Conservation (phyloP, 2,329 filamentous ascomycete genomes). For the Fusarium sp. region DNA sequence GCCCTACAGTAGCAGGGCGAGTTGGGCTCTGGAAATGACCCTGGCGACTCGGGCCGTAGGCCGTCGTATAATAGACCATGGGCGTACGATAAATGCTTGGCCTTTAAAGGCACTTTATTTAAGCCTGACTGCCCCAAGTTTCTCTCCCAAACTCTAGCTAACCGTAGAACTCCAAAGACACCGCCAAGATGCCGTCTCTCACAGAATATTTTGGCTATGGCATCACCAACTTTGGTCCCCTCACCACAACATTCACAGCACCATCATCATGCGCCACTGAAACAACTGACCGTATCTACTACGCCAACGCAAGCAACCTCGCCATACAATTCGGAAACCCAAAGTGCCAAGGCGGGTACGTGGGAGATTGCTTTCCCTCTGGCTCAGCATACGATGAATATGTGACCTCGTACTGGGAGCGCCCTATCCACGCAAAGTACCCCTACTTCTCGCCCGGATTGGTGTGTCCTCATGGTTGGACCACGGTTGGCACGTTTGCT, state of each 20-base stretch:
- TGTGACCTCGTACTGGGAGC: not conserved
- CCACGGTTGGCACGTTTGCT: conserved; percentile 34
- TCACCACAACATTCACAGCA: conserved; percentile 45
- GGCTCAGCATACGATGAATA: conserved; percentile 29
- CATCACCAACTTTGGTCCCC: conserved; percentile 44
- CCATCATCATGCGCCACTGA: conserved; percentile 35
- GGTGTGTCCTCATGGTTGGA: conserved; percentile 39
- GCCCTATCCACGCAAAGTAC: not conserved
- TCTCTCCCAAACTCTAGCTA: not conserved
- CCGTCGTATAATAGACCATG: not conserved
- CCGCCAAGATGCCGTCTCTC: conserved; percentile 37
- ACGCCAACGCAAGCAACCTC: not conserved
- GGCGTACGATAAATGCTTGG: not conserved
- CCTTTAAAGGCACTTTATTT: not conserved
- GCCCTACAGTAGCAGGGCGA: not conserved
- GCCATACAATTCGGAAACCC: not conserved
- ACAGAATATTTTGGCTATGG: conserved; percentile 35
- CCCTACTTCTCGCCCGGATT: conserved; percentile 3
- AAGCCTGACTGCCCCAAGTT: not conserved
- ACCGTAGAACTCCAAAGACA: not conserved
- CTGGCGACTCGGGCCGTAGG: not conserved
- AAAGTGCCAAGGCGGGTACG: conserved; percentile 6
- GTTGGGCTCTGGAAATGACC: too few relatives aligned
- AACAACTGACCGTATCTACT: conserved; percentile 12
- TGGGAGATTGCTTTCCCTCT: conserved; percentile 36